Conservation (phyloP, 805 yeast species). For the Candida maesae region DNA sequence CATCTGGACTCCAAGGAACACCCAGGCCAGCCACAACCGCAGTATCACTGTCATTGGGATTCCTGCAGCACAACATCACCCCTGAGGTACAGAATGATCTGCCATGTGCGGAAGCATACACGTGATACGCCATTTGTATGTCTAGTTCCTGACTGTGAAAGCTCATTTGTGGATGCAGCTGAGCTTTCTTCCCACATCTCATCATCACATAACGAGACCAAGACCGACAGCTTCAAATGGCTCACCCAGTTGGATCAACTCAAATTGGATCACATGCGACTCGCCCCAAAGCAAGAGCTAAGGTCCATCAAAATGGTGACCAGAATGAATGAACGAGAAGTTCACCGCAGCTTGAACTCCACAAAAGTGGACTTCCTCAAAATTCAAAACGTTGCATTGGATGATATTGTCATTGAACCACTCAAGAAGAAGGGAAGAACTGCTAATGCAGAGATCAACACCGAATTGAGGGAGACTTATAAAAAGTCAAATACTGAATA, state of each 20-base stretch:
- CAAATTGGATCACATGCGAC: conserved; percentile 6
- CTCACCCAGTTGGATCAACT: conserved; percentile 15
- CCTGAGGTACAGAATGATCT: conserved; percentile 50
- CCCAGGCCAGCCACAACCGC: conserved; percentile 1
- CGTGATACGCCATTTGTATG: conserved; percentile 67
- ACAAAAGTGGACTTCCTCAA: conserved; percentile 23
- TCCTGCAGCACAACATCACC: conserved; percentile 52
- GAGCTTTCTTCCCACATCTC: conserved; percentile 63
- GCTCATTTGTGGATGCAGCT: conserved; percentile 54
- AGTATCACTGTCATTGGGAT: conserved; percentile 50
- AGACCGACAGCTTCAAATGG: conserved; percentile 16
- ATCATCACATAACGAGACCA: conserved; percentile 41
- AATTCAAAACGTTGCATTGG: conserved; percentile 22
- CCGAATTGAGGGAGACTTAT: conserved; percentile 19
- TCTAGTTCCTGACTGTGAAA: conserved; percentile 61
- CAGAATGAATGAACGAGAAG: conserved; percentile 11
- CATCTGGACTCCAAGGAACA: conserved; percentile 11
- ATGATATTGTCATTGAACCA: conserved; percentile 26
- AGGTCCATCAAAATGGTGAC: conserved; percentile 10
- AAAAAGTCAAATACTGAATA: conserved; percentile 11
- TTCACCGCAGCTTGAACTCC: conserved; percentile 6
- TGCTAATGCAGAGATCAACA: conserved; percentile 25
- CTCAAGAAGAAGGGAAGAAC: conserved; percentile 26
- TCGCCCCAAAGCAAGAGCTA: conserved; percentile 6
- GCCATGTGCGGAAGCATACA: conserved; percentile 64